phyloP scores from a whole-genome alignment of 176 grass and related monocot species.

The Oryza coarctata region DNA sequence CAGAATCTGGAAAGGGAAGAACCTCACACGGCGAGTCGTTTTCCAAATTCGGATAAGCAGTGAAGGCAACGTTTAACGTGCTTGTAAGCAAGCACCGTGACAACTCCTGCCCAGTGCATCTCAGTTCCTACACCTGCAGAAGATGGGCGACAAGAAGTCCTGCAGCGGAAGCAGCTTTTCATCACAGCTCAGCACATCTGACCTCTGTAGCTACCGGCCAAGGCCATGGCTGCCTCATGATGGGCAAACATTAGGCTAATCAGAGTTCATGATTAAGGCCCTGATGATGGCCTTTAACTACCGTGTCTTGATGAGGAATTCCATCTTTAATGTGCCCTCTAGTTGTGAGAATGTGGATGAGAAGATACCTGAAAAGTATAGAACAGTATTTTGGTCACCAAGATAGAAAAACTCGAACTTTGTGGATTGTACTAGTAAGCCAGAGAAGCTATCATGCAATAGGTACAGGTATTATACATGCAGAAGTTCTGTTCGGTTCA shows the following conservation, averaged over 20 bases:
- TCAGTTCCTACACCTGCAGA: not conserved
- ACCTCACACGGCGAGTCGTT: not conserved
- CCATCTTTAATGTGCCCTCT: slow-evolving; percentile 56
- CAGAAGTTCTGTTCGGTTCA: not conserved
- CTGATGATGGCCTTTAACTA: slow-evolving; percentile 9
- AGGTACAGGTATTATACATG: not conserved
- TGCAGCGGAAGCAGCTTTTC: not conserved
- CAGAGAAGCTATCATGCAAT: not conserved
- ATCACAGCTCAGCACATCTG: slow-evolving; percentile 3
- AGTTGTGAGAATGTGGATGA: slow-evolving; percentile 56
- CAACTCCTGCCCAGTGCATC: not conserved
- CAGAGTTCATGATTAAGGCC: not conserved
- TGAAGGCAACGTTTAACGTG: not conserved
- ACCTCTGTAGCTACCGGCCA: not conserved
- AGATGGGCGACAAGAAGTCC: not conserved
- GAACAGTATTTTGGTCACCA: not conserved
- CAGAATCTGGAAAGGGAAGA: not conserved
- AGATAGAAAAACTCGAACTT: not conserved
- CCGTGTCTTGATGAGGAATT: slow-evolving; percentile 45
- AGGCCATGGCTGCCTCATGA: slow-evolving; percentile 16
- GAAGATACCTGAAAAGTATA: slow-evolving; percentile 56
- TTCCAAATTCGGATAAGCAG: not conserved
- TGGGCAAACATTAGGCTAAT: not conserved
- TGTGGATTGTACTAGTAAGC: not conserved
- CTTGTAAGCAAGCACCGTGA: not conserved